Evolutionary conservation across 192 early-diverging fungal species (phyloP).

Genomic region (Backusella tuberculispora): DNA sequence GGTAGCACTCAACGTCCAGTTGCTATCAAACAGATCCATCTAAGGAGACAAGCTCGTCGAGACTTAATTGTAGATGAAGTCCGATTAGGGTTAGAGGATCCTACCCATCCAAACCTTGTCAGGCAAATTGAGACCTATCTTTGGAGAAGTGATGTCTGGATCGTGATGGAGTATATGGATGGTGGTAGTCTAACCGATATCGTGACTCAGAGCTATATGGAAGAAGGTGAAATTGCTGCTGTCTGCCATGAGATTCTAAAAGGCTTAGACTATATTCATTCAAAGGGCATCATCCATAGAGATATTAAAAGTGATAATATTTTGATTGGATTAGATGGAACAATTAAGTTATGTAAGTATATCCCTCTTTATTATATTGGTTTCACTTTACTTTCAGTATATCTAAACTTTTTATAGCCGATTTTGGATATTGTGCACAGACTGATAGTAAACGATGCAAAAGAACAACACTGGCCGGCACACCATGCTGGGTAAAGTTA

Average conservation of each 20-base stretch:
- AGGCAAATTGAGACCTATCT: conserved; percentile 84
- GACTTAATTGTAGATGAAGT: conserved; percentile 94
- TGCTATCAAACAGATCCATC: conserved; percentile 95
- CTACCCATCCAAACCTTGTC: conserved; percentile 80
- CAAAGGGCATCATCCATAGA: conserved; percentile 76
- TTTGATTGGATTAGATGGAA: conserved; percentile 63
- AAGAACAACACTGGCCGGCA: conserved; percentile 81
- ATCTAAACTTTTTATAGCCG: conserved; percentile 52
- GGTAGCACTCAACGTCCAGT: conserved; percentile 61
- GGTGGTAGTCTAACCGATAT: conserved; percentile 86
- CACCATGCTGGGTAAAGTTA: conserved; percentile 80
- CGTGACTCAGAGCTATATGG: conserved; percentile 77
- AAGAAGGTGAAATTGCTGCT: conserved; percentile 81
- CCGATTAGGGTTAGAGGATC: conserved; percentile 77
- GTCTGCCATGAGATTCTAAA: conserved; percentile 78
- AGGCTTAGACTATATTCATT: conserved; percentile 76
- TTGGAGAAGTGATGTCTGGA: conserved; percentile 81
- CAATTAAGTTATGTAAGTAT: conserved; percentile 71
- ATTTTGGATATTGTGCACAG: conserved; percentile 90
- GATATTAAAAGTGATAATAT: conserved; percentile 92
- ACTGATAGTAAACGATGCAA: conserved; percentile 65
- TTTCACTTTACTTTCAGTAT: not conserved
- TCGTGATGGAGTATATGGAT: conserved; percentile 94
- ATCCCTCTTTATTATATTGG: not conserved
- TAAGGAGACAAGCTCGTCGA: conserved; percentile 92